Conservation (phyloP, 208 protist species). For the Trichomonas tenax region DNA sequence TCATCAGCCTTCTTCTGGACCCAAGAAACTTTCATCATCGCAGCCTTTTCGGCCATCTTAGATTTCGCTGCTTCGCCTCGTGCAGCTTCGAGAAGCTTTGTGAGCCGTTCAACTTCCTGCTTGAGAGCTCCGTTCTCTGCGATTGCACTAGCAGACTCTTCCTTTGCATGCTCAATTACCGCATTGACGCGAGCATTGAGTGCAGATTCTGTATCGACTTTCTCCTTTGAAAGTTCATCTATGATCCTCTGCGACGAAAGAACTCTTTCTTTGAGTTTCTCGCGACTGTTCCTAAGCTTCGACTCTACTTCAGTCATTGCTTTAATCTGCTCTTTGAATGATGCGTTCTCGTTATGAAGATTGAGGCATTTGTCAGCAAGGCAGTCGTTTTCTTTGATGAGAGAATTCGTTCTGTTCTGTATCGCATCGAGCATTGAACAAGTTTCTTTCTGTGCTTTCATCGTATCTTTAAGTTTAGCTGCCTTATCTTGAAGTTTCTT, state of each 20-base stretch:
- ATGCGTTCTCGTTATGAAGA: not conserved
- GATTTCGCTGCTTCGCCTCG: not conserved
- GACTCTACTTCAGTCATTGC: not conserved
- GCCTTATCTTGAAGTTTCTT: not conserved
- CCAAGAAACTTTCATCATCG: not conserved
- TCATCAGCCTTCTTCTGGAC: not conserved
- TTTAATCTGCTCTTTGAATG: not conserved
- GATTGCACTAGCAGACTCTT: not conserved
- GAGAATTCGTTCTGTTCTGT: not conserved
- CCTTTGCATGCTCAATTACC: not conserved
- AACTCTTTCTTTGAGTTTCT: not conserved
- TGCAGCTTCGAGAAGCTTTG: not conserved
- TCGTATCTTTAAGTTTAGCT: not conserved
- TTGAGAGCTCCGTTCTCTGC: not conserved
- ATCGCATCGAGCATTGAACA: not conserved
- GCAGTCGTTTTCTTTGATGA: not conserved
- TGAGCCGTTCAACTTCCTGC: not conserved
- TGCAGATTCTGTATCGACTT: not conserved
- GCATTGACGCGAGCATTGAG: not conserved
- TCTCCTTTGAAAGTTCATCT: not conserved
- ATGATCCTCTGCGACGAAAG: not conserved
- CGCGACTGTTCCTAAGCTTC: not conserved
- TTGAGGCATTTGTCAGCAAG: not conserved
- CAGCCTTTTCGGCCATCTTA: not conserved
- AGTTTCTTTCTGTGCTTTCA: not conserved